Percentiles rank a stretch among this genome's conserved stretches.
Conservation (phyloP, 257 asterid genomes). For the Nicotiana noctiflora region DNA sequence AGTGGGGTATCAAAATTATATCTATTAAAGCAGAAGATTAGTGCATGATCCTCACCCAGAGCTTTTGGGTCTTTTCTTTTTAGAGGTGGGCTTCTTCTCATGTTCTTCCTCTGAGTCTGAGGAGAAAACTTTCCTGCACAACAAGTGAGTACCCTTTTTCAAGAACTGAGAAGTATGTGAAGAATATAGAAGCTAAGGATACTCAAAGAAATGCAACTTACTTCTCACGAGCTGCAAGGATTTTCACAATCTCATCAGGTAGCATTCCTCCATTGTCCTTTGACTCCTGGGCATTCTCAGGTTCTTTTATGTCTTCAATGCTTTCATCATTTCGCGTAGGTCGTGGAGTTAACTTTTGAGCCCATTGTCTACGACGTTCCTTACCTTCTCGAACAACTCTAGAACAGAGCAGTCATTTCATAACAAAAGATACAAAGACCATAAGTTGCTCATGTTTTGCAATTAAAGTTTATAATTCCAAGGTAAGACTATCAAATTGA, state of each 20-base stretch:
- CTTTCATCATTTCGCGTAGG: slow-evolving; percentile 28
- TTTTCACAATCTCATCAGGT: slow-evolving; percentile 71
- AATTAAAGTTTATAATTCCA: not conserved
- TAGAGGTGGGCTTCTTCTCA: slow-evolving; percentile 44
- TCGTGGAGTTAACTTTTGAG: slow-evolving; percentile 62
- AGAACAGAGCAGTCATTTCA: slow-evolving; percentile 2
- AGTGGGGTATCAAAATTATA: not conserved
- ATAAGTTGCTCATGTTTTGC: not conserved
- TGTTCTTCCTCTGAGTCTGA: slow-evolving; percentile 75
- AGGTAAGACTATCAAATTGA: not conserved
- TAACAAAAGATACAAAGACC: not conserved
- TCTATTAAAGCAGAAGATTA: not conserved
- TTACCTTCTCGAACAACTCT: slow-evolving; percentile 76
- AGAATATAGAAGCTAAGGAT: slow-evolving; percentile 2
- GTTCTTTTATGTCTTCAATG: slow-evolving; percentile 29
- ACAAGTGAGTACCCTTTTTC: not conserved
- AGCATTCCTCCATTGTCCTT: slow-evolving; percentile 52
- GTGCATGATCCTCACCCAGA: slow-evolving; percentile 42
- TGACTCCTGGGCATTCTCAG: slow-evolving; percentile 30
- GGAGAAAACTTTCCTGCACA: slow-evolving; percentile 63
- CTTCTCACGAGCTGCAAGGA: slow-evolving; percentile 75
- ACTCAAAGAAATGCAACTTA: slow-evolving; percentile 20
- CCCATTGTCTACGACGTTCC: slow-evolving; percentile 73
- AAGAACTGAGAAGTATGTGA: not conserved
- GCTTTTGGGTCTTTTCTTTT: slow-evolving; percentile 49